These are phyloP conservation scores for Takashimella tepidaria DNA, from an alignment of 1,284 basidiomycete species.

Conservation along the genomic window DNA sequence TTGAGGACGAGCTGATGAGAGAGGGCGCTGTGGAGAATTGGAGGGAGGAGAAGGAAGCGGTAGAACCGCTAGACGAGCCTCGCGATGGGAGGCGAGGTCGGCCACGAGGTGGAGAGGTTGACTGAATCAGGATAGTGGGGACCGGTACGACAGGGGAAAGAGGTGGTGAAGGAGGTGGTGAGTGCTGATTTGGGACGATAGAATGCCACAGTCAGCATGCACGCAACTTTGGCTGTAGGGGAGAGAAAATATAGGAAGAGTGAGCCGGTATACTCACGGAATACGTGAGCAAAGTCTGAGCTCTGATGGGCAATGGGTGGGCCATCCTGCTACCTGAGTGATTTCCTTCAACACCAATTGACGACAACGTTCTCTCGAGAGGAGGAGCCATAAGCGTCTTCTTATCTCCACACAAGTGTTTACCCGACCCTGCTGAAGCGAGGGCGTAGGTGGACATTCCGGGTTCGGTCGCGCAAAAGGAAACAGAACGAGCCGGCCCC, in stretches of 20 bases:
- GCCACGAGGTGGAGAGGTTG: not conserved
- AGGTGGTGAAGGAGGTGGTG: not conserved
- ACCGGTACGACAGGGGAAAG: not conserved
- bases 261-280: not conserved
- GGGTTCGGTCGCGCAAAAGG: not conserved
- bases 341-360: constrained; percentile 1
- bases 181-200: too few relatives aligned
- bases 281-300: not conserved
- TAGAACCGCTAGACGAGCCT: not conserved
- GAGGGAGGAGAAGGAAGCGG: not conserved
- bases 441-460: not conserved
- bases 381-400: constrained; percentile 14
- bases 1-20: not conserved
- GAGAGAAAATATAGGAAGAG: not conserved
- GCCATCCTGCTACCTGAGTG: not conserved
- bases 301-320: not conserved
- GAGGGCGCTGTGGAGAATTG: not conserved
- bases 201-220: too few relatives aligned
- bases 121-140: not conserved
- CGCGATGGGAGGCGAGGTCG: not conserved
- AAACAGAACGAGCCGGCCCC: not conserved
- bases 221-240: too few relatives aligned
- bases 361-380: constrained; percentile 10
- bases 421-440: not conserved
- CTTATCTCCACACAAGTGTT: constrained; percentile 14